Conservation (phyloP, 352 stramenopile species). For the Phytophthora citricola region DNA sequence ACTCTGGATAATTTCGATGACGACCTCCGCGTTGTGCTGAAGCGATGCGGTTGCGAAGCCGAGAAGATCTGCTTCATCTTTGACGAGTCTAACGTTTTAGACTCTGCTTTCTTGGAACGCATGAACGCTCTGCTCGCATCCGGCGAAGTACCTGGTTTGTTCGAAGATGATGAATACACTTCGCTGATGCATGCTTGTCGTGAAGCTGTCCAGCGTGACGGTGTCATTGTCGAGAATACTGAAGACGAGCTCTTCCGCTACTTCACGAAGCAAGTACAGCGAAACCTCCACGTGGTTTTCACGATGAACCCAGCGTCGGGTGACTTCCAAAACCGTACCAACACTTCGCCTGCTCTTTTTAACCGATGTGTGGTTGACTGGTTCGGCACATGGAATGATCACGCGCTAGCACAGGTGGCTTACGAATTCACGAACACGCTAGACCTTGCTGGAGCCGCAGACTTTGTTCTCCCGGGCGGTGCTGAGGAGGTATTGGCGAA, state of each 20-base stretch:
- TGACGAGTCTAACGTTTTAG: slow-evolving; percentile 99
- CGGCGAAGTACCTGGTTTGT: slow-evolving; percentile 99
- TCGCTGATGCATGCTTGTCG: slow-evolving; percentile 96
- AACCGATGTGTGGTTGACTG: slow-evolving; percentile 99
- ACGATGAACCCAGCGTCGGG: slow-evolving; percentile 99
- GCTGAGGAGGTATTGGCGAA: slow-evolving; percentile 59
- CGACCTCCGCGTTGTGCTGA: slow-evolving; percentile 98
- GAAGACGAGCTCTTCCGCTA: slow-evolving; percentile 96
- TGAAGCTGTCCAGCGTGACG: slow-evolving; percentile 94
- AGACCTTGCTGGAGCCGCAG: slow-evolving; percentile 93
- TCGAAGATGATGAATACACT: slow-evolving; percentile 99
- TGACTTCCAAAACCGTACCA: slow-evolving; percentile 97
- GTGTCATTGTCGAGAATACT: slow-evolving; percentile 92
- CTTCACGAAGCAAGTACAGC: slow-evolving; percentile 98
- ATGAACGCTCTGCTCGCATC: slow-evolving; percentile 99
- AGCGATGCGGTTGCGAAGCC: slow-evolving; percentile 96
- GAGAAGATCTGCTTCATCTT: slow-evolving; percentile 99
- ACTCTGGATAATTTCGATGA: slow-evolving; percentile 99
- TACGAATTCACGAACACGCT: slow-evolving; percentile 97
- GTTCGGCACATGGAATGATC: slow-evolving; percentile 99
- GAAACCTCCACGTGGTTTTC: slow-evolving; percentile 99
- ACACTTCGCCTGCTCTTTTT: slow-evolving; percentile 99
- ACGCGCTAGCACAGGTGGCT: slow-evolving; percentile 98
- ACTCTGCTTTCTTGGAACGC: slow-evolving; percentile 98
- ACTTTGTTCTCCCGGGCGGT: slow-evolving; percentile 58